Conservation (phyloP, 2,329 filamentous ascomycete genomes). For the Hypocreales sp. region DNA sequence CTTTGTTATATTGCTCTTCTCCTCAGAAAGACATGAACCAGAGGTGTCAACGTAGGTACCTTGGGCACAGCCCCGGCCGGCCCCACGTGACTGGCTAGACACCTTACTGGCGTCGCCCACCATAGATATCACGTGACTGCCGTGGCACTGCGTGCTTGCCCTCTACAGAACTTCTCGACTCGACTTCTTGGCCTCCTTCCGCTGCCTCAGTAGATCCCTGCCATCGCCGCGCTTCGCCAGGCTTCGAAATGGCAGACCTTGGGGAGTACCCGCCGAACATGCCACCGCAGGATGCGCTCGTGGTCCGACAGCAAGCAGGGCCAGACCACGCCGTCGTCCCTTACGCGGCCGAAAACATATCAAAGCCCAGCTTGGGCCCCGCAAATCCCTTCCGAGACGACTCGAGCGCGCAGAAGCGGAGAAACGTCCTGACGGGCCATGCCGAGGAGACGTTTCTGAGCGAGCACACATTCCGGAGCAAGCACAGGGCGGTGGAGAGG, state of each 20-base stretch:
- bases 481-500: constrained; percentile 71
- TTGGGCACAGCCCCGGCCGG: too few species aligned
- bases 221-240: too few species aligned
- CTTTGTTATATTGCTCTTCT: too few species aligned
- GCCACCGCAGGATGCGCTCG: constrained; percentile 46
- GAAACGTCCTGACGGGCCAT: constrained; percentile 70
- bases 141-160: too few species aligned
- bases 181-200: too few species aligned
- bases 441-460: constrained; percentile 82
- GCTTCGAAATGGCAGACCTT: constrained; percentile 46
- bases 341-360: constrained; percentile 59
- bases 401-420: constrained; percentile 49
- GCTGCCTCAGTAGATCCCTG: too few species aligned
- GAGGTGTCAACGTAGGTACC: too few species aligned
- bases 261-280: constrained; percentile 51
- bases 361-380: constrained; percentile 50
- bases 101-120: too few species aligned
- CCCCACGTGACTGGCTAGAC: too few species aligned
- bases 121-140: too few species aligned
- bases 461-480: constrained; percentile 76
- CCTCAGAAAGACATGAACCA: too few species aligned
- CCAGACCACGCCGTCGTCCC: constrained; percentile 45
- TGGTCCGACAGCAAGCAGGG: constrained; percentile 37
- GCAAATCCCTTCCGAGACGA: constrained; percentile 60
- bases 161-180: too few species aligned